phyloP scores from a whole-genome alignment of 352 stramenopile species.

The Vaucheria bursata region DNA sequence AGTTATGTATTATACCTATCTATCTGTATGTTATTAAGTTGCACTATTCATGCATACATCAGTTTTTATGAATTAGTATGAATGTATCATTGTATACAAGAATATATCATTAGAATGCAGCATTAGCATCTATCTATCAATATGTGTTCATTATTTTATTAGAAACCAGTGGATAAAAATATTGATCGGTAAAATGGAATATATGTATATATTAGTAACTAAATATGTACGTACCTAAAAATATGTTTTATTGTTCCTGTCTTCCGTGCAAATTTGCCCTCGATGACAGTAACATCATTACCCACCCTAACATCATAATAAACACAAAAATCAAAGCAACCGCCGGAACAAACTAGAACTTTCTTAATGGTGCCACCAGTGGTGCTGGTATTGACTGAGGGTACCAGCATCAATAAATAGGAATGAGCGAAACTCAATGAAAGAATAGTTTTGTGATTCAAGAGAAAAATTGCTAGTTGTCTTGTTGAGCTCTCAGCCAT shows the following conservation, averaged over 20 bases:
- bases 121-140: too few species aligned
- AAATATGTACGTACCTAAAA: constrained; percentile 9
- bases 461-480: not conserved
- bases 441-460: not conserved
- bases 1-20: too few species aligned
- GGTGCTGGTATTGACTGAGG: not conserved
- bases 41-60: too few species aligned
- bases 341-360: not conserved
- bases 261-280: constrained; percentile 20
- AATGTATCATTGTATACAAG: too few species aligned
- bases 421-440: not conserved
- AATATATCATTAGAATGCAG: too few species aligned
- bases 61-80: too few species aligned
- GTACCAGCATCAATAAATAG: not conserved
- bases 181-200: too few species aligned
- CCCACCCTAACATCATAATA: constrained; percentile 15
- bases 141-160: too few species aligned
- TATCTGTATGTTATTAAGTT: too few species aligned
- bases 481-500: too few species aligned
- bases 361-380: not conserved
- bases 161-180: too few species aligned
- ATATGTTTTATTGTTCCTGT: constrained; percentile 45
- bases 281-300: constrained; percentile 39
- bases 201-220: not conserved
- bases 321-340: not conserved